Conservation (phyloP, 495 filamentous ascomycete species). For the Penicillium antarcticum region DNA sequence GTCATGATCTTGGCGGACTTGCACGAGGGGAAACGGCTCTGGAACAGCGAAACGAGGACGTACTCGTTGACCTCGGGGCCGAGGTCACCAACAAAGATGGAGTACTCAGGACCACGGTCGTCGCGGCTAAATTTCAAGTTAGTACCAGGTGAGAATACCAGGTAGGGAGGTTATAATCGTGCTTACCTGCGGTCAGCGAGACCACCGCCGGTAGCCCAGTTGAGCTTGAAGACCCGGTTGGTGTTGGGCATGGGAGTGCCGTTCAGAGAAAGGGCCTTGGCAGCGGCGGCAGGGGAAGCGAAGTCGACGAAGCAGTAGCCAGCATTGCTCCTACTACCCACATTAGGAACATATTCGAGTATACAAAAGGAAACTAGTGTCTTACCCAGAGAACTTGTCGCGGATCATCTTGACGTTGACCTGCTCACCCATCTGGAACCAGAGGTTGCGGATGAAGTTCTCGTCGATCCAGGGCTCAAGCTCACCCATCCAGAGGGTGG, state of each 20-base stretch:
- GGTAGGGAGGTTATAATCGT: not conserved
- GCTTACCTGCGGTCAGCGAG: slow-evolving; percentile 86
- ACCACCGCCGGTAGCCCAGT: slow-evolving; percentile 97
- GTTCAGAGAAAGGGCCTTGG: slow-evolving; percentile 85
- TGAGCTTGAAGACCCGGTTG: slow-evolving; percentile 93
- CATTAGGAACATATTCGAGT: slow-evolving; percentile 40
- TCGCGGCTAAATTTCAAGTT: slow-evolving; percentile 57
- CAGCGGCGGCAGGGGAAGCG: slow-evolving; percentile 73
- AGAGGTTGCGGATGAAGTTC: slow-evolving; percentile 93
- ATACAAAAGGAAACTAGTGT: slow-evolving; percentile 1
- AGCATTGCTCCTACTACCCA: slow-evolving; percentile 75
- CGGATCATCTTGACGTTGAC: slow-evolving; percentile 99
- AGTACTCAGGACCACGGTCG: slow-evolving; percentile 92
- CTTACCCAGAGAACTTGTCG: slow-evolving; percentile 98
- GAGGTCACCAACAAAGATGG: slow-evolving; percentile 97
- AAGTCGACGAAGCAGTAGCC: slow-evolving; percentile 99
- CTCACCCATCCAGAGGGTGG: slow-evolving; percentile 96
- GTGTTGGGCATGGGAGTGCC: slow-evolving; percentile 92
- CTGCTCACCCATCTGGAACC: slow-evolving; percentile 83
- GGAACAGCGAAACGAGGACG: slow-evolving; percentile 94
- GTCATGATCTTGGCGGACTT: slow-evolving; percentile 99
- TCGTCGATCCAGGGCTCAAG: slow-evolving; percentile 99
- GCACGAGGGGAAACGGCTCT: slow-evolving; percentile 92
- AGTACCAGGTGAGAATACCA: not conserved
- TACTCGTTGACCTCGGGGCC: slow-evolving; percentile 99